These are phyloP conservation scores for Lentinula lateritia DNA, from an alignment of 768 basidiomycete species.

Conservation along the genomic window DNA sequence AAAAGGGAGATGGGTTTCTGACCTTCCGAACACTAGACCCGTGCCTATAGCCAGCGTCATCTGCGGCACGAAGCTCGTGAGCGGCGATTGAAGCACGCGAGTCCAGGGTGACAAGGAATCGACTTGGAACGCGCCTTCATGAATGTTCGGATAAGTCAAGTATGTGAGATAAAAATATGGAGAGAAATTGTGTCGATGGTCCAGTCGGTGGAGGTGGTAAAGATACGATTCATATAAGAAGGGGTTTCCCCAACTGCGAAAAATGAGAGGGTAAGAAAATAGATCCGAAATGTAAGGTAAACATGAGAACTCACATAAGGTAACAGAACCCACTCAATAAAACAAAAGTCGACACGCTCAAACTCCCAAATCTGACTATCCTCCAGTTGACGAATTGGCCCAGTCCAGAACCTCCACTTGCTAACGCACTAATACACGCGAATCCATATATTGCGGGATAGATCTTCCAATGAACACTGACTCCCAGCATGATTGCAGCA, in stretches of 20 bases:
- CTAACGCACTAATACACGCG: conserved; percentile 60
- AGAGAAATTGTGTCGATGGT: conserved; percentile 98
- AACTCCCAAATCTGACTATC: conserved; percentile 57
- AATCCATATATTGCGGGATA: conserved; percentile 91
- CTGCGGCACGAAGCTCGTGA: conserved; percentile 83
- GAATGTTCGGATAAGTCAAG: conserved; percentile 61
- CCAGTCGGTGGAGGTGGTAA: conserved; percentile 85
- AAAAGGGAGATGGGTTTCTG: conserved; percentile 59
- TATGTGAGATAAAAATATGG: conserved; percentile 97
- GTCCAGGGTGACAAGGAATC: background rate
- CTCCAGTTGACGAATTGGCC: conserved; percentile 33
- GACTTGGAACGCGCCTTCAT: conserved; percentile 10
- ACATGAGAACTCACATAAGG: conserved; percentile 51
- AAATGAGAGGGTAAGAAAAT: background rate
- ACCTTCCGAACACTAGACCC: conserved; percentile 67
- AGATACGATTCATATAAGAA: conserved; percentile 91
- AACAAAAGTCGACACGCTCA: conserved; percentile 68
- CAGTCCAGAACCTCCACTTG: conserved; percentile 24
- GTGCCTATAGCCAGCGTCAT: conserved; percentile 64
- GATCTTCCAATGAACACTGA: conserved; percentile 95
- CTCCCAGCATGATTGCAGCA: conserved; percentile 70
- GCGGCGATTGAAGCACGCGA: conserved; percentile 56
- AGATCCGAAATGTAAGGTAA: background rate
- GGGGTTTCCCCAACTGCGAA: conserved; percentile 83
- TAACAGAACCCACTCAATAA: conserved; percentile 63